Evolutionary conservation across 345 rosid genomes (phyloP), one percentile per base, ranked within the genome.

Genomic region (Trapa bicornis): DNA sequence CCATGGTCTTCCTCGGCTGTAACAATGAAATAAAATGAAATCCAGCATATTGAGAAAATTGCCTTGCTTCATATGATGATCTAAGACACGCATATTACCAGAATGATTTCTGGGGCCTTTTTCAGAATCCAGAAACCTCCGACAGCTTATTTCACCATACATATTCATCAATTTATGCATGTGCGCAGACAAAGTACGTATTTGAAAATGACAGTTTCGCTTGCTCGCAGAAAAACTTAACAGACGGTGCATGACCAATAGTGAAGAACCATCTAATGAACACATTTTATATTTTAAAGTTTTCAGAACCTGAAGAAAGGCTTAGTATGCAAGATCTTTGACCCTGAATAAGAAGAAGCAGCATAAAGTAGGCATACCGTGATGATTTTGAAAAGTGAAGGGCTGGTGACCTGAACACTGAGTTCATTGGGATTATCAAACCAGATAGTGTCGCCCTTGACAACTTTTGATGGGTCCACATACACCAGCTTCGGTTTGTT

Each of bases 1-100:
- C 84, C 82, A 86, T 37, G 33, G 91, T 95, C 85, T 91, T 94
- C 89, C 91, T 94, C 38, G 96, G 99, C 99, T 91, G 91, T 33
- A 80, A 29, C 61, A 37, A 56, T 48, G 71, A 64, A 45, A 54
- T 62, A 57, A 53, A 32, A 2, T 11, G 22, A 52, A 37, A 39
- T 13, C 66, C 38, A 37, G 48, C 29, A 3, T 37, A 41, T 38
- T 41, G 41, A 2, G 47, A 64, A 54, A 35, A 22, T 3, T 7
- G 60, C 7, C 5, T 48, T 10, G 13, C 54, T 1, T 13, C 17
- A 16, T 48, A 5, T 13, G 54, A 6, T 48, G 54, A 13, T 48
- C 54, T 13, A 13, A 48, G 17, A 6, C 52, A 47, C 52, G 13
- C 2, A 47, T 47, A 52, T 16, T 16, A 15, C n/a, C 13, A 17